Percentiles rank a stretch among this genome's conserved stretches.
These are phyloP conservation scores for Trichoderma guizhouense DNA, from an alignment of 2,329 filamentous ascomycete species.

Conservation along the genomic window DNA sequence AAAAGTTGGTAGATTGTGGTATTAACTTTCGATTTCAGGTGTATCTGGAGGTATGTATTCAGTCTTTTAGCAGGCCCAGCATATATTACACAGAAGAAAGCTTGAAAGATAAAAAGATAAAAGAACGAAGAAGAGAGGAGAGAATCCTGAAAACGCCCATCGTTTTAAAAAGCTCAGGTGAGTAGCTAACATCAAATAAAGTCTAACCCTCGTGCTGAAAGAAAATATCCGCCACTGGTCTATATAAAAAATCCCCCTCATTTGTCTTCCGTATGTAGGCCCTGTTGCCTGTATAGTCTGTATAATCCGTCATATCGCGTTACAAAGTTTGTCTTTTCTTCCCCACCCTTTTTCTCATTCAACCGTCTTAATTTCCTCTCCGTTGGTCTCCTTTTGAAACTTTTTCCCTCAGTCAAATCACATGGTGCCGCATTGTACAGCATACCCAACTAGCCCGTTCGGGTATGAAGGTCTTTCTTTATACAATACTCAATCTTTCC, in stretches of 20 bases:
- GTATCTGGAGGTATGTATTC: background rate
- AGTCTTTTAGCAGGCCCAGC: background rate
- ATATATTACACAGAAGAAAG: background rate
- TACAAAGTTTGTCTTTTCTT: background rate
- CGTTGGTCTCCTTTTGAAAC: background rate
- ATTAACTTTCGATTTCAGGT: background rate
- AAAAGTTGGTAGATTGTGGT: background rate
- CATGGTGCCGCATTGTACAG: background rate
- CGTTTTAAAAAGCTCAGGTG: background rate
- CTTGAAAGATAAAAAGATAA: background rate
- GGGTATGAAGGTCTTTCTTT: background rate
- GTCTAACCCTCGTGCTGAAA: background rate
- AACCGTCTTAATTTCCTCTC: background rate
- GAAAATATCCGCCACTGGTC: background rate
- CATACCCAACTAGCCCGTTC: background rate
- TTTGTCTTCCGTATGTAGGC: background rate
- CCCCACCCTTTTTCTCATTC: background rate
- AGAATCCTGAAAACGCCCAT: background rate
- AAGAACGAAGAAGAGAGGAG: too few relatives aligned
- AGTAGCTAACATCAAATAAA: background rate
- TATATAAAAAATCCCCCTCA: background rate
- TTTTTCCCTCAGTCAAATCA: too few relatives aligned
- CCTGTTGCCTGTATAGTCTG: background rate
- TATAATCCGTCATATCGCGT: slow-evolving; percentile 10
- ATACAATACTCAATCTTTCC: background rate